Conservation (phyloP, 768 basidiomycete genomes). For the Suillus subaureus region DNA sequence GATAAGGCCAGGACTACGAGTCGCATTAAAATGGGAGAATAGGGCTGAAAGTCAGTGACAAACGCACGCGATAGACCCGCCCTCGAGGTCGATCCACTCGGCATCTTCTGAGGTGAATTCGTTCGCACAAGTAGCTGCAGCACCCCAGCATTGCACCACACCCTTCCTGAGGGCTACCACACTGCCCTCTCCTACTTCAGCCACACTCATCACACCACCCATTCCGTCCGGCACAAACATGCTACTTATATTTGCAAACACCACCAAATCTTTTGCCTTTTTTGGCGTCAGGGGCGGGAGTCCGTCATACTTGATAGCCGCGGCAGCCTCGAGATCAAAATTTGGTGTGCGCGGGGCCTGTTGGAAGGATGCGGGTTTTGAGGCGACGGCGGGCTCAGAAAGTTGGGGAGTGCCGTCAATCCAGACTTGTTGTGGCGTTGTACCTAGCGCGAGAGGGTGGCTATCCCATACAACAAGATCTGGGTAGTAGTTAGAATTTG, state of each 20-base stretch:
- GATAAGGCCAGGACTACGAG: slow-evolving; percentile 46
- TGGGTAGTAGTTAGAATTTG: slow-evolving; percentile 23
- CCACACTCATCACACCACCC: slow-evolving; percentile 30
- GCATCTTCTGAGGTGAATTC: slow-evolving; percentile 23
- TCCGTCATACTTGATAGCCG: slow-evolving; percentile 65
- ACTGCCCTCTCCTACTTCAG: slow-evolving; percentile 26
- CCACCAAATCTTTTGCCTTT: slow-evolving; percentile 40
- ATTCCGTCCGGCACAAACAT: slow-evolving; percentile 43
- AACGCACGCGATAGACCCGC: slow-evolving; percentile 61
- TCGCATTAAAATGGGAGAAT: neutral
- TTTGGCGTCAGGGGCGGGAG: slow-evolving; percentile 63
- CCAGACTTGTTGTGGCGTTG: slow-evolving; percentile 79
- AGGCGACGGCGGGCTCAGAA: slow-evolving; percentile 42
- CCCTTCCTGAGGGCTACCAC: slow-evolving; percentile 59
- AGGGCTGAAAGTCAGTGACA: slow-evolving; percentile 16
- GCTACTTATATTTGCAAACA: slow-evolving; percentile 67
- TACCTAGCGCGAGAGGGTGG: slow-evolving; percentile 77
- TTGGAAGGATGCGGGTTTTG: slow-evolving; percentile 61
- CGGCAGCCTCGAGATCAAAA: slow-evolving; percentile 64
- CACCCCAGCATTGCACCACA: slow-evolving; percentile 53
- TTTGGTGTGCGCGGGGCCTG: slow-evolving; percentile 54
- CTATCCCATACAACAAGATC: slow-evolving; percentile 78
- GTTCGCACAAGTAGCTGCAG: slow-evolving; percentile 27
- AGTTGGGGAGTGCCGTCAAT: slow-evolving; percentile 85
- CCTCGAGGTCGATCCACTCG: slow-evolving; percentile 58